Evolutionary conservation across 306 rosid genomes (phyloP), one percentile per base, ranked within the genome.

Genomic region (Dryas alaskensis): DNA sequence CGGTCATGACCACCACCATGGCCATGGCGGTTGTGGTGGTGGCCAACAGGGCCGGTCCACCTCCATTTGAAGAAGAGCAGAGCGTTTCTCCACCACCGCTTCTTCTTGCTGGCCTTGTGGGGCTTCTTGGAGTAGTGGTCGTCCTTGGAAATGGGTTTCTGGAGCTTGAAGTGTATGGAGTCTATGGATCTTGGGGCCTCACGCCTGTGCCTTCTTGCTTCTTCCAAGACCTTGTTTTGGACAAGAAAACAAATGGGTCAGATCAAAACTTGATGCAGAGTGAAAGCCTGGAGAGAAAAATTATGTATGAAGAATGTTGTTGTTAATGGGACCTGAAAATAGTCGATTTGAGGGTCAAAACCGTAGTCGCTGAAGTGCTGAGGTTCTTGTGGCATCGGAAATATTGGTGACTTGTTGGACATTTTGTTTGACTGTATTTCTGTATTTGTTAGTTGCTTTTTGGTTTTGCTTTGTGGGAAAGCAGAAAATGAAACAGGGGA

Each of bases 321-420:
- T 31, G 37, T 31, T 31, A 69, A 12, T 2, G 60, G 47, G 69
- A 94, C 99, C 89, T 94, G 99, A 69, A 94, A 90, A 50, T 92
- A 92, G 83, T 92, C 91, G 80, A 89, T 76, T 78, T 91, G 96
- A 19, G 98, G 92, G 78, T 94, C 98, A 70, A 94, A 94, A 73
- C 99, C 99, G 75, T 94, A 94, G 86, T 94, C 99, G 66, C 92
- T 89, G 83, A 88, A 94, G 62, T 94, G 99, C 46, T 89, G 99
- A 2, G 97, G 94, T 47, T 31, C 37, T 31, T 93, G 83, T 7
- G 96, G 87, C 61, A 91, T 85, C 13, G 96, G 96, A 17, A 91
- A 94, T 45, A 94, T 77, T 10, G 98, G 98, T 7, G 97, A 80
- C 49, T 87, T 89, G 78, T 48, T 84, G 0, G 96, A 83, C 98